Base-by-base conservation (phyloP, 2,329 filamentous ascomycete species). In the Calonectria ilicicola region DNA sequence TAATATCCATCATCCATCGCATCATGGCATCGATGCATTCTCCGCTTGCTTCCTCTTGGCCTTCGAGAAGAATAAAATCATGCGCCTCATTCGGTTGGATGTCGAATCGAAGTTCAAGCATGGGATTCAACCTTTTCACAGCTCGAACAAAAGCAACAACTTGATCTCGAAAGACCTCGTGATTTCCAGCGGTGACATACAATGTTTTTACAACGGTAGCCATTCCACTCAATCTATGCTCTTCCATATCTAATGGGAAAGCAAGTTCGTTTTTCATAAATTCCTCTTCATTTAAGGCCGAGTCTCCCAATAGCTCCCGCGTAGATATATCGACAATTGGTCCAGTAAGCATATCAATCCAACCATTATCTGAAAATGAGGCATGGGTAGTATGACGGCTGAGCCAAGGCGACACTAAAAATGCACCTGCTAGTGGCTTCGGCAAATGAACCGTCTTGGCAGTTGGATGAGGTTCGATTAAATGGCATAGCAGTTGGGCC, bases 401-500 rank as follows among this genome's bases (percentile, higher is more conserved):
- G 10, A 82, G 56, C 75, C 75, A 78, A 6, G 82, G 81, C 15
- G 81, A 82, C 1, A 83, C 81, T 5, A 80, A 27, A 47, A 84
- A 83, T 15, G 74, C 76, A 2, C 77, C 82, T 0, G 76, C 79
- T 2, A 84, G 53, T 6, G 79, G 79, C 58, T 78, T 75, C 0
- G 63, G 7, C 14, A 83, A 63, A 19, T 46, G 42, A 63, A 81
- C 56, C 19, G 56, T 21, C 17, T 49, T 32, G 2, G 75, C 74
- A 0, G 23, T 49, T 1, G 80, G 77, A 49, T 80, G 76, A 3
- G 81, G 75, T 40, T 81, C 75, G 17, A 81, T 40, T 3, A 83
- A 40, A 63, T 83, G 81, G 2, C 77, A 64, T 8, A 84, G 65
- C 32, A 84, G 27, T 72, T 82, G 80, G 9, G 74, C 74, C 9